Evolutionary conservation across 2,329 filamentous ascomycete genomes (phyloP).

Genomic region (Orbilia brochopaga): DNA sequence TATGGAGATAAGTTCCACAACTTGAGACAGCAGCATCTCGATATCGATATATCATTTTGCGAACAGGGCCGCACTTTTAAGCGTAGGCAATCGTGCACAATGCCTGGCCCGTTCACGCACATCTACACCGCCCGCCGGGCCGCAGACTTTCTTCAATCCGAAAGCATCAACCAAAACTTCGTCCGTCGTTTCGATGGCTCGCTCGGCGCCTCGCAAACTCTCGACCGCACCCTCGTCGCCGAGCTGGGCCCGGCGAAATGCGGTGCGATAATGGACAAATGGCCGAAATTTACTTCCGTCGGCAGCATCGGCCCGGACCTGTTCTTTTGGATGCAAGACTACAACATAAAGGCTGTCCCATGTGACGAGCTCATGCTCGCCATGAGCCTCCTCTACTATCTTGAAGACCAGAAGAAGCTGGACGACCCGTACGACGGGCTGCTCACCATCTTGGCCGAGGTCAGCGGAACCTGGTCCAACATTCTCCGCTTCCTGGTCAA

Average conservation of each 20-base stretch:
- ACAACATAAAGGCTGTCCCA: conserved; percentile 1
- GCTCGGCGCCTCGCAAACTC: conserved; percentile 1
- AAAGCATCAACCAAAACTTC: background rate
- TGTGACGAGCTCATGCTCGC: conserved; percentile 15
- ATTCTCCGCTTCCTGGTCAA: conserved; percentile 11
- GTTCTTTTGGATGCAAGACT: conserved; percentile 17
- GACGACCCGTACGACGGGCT: conserved; percentile 16
- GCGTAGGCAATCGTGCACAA: background rate
- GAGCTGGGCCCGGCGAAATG: background rate
- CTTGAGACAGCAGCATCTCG: no score
- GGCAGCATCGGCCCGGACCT: conserved; percentile 8
- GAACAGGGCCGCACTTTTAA: background rate
- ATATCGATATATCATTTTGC: no score
- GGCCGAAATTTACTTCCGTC: conserved; percentile 9
- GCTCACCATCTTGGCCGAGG: conserved; percentile 7
- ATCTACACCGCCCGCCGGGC: conserved; percentile 11
- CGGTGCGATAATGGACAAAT: conserved; percentile 6
- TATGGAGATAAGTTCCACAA: no score
- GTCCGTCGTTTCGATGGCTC: background rate
- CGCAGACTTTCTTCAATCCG: conserved; percentile 9
- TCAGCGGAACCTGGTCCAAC: conserved; percentile 10
- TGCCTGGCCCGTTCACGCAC: conserved; percentile 18
- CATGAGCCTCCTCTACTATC: conserved; percentile 16
- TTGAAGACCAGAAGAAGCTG: conserved; percentile 9
- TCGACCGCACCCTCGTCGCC: background rate